Conservation (phyloP, 1,139 yeast species). For the Candida sanyaensis region DNA sequence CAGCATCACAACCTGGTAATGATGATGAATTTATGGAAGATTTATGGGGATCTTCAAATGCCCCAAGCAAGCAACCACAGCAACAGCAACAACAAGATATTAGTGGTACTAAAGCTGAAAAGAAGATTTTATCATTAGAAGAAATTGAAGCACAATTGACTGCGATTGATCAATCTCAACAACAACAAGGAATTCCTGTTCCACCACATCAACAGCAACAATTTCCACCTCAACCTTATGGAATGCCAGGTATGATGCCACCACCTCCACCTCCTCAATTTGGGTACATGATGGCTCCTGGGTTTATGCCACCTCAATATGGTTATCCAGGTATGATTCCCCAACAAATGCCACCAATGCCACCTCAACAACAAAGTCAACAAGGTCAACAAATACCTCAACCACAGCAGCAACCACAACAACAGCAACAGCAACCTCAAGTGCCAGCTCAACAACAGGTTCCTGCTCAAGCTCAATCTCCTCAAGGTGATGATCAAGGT, state of each 20-base stretch:
- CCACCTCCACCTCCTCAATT: constrained; percentile 31
- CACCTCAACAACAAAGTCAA: constrained; percentile 21
- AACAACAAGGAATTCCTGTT: constrained; percentile 16
- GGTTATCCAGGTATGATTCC: constrained; percentile 32
- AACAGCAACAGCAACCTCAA: constrained; percentile 16
- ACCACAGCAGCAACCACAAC: constrained; percentile 9
- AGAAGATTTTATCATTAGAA: constrained; percentile 63
- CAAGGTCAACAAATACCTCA: constrained; percentile 17
- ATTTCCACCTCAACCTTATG: constrained; percentile 29
- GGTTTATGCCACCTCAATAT: constrained; percentile 43
- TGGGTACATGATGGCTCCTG: constrained; percentile 45
- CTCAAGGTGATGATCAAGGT: constrained; percentile 10
- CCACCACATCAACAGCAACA: constrained; percentile 23
- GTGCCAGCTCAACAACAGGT: constrained; percentile 14
- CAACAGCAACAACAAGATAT: constrained; percentile 17
- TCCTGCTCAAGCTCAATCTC: constrained; percentile 13
- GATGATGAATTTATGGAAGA: constrained; percentile 55
- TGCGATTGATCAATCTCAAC: constrained; percentile 39
- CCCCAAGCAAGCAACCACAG: constrained; percentile 24
- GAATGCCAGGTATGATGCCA: constrained; percentile 42
- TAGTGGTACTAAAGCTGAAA: constrained; percentile 22
- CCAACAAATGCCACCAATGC: constrained; percentile 27
- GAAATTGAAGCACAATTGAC: constrained; percentile 77
- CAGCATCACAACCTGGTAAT: constrained; percentile 40
- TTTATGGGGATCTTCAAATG: constrained; percentile 46